Conservation (phyloP, 345 rosid species). For the Psidium guajava region DNA sequence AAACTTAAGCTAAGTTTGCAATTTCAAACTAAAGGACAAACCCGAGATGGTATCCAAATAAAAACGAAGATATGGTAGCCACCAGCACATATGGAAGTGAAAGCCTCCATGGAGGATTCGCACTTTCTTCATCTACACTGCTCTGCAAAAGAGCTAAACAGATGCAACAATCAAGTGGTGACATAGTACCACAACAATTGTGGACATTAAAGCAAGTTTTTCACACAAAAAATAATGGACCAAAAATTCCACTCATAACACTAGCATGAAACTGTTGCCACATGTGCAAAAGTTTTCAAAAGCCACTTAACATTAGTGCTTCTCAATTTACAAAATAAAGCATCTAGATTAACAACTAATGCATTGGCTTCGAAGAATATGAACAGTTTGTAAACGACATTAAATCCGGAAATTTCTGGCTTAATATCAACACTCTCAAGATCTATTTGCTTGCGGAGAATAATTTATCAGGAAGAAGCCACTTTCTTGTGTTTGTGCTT, state of each 20-base stretch:
- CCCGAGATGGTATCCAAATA: conserved; percentile 97
- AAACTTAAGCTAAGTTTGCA: not conserved
- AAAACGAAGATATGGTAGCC: conserved; percentile 71
- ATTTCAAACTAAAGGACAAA: conserved; percentile 20
- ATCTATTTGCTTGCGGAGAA: not conserved
- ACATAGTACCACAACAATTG: not conserved
- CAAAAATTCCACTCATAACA: not conserved
- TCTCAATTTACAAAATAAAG: not conserved
- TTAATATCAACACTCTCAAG: not conserved
- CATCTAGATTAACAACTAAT: not conserved
- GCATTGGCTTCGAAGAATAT: not conserved
- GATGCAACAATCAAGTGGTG: not conserved
- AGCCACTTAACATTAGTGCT: not conserved
- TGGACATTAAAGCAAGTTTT: not conserved
- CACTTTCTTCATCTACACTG: conserved; percentile 23
- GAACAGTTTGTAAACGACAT: not conserved
- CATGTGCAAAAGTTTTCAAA: not conserved
- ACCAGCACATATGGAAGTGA: conserved; percentile 80
- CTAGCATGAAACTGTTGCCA: not conserved
- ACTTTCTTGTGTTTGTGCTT: not conserved
- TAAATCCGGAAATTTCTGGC: not conserved
- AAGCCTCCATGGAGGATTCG: conserved; percentile 79
- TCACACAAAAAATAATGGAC: not conserved
- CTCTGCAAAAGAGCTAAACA: conserved; percentile 41
- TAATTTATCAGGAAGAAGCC: not conserved